Base-by-base conservation (phyloP, 225 moss, liverwort and hornwort species). In the Thuidium tamariscinum region DNA sequence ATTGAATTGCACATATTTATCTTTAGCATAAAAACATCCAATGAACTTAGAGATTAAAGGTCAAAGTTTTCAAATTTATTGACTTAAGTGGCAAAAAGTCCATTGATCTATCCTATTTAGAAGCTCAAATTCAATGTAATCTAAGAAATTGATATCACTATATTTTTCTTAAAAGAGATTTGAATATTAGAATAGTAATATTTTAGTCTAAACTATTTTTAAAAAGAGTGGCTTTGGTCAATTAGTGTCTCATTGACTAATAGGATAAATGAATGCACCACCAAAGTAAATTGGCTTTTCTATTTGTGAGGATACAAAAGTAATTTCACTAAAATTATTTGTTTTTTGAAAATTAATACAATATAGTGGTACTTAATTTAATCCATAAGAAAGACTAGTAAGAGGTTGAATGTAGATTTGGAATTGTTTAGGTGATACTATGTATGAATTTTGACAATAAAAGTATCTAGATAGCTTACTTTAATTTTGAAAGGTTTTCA, bases 341-440 rank as follows among this genome's bases (percentile, higher is more conserved):
- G 11, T 18, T 48, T 19, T 2, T 48, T 70, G 13, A 1, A 12
- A 73, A 32, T 49, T 4, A 32, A 4, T 18, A 49, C 2, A 73
- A 48, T 48, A 30, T 73, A 4, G 0, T 11, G 2, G 12, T 20
- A 1, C 1, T 48, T 30, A 46, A 30, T 46, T 46, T 72, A 4
- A 29, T 1, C 2, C 1, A 0, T 19, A 46, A 72, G 0, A 10
- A 1, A 46, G 2, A 7, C 7, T 72, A 30, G 1, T 48, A 12
- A 2, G 4, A 73, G 0, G 32, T 19, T 2, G 0, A 19, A 19
- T 32, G 73, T 32, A 73, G 3, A 48, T 30, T 48, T 48, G 20
- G 48, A 73, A 8, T 0, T 22, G 16, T 7, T n/a, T 34, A 32
- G 4, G 13, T 7, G 49, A 34, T 11, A 49, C 20, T n/a, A n/a